Percentiles rank a stretch among this genome's conserved stretches.
Conservation (phyloP, 805 yeast genomes). For the Limtongozyma cylindracea region DNA sequence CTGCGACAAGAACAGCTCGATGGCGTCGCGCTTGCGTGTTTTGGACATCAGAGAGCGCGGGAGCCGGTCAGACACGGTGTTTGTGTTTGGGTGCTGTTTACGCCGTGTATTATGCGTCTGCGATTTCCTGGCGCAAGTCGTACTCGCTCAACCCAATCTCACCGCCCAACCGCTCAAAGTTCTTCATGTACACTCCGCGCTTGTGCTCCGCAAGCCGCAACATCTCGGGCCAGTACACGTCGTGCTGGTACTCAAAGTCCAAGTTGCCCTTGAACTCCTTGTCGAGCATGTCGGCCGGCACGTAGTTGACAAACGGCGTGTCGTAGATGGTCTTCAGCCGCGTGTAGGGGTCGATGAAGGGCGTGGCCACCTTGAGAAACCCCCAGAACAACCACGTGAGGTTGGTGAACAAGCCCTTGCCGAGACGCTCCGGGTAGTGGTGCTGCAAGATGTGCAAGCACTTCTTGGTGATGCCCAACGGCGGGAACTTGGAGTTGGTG, state of each 20-base stretch:
- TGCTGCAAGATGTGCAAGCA: slow-evolving; percentile 85
- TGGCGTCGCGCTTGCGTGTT: too few relatives aligned
- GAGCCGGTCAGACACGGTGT: too few relatives aligned
- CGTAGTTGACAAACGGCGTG: slow-evolving; percentile 67
- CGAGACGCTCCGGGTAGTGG: slow-evolving; percentile 93
- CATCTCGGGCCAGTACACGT: slow-evolving; percentile 54
- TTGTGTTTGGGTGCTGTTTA: too few relatives aligned
- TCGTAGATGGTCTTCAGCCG: slow-evolving; percentile 82
- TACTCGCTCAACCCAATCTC: slow-evolving; percentile 27
- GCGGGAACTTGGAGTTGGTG: slow-evolving; percentile 52
- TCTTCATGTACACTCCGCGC: slow-evolving; percentile 8
- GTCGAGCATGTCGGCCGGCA: slow-evolving; percentile 64
- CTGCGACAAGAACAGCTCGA: slow-evolving; percentile 21
- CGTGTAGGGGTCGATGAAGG: slow-evolving; percentile 90
- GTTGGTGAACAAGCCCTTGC: slow-evolving; percentile 75
- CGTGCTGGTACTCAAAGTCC: slow-evolving; percentile 66
- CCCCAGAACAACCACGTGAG: slow-evolving; percentile 92
- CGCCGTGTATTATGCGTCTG: too few relatives aligned
- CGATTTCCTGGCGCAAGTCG: slow-evolving; percentile 20
- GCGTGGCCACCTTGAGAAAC: slow-evolving; percentile 72
- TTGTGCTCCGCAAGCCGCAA: slow-evolving; percentile 18
- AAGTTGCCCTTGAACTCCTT: slow-evolving; percentile 65
- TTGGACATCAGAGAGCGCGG: too few relatives aligned
- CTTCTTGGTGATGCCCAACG: slow-evolving; percentile 69
- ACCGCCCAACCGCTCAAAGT: slow-evolving; percentile 18